Conservation (phyloP, 2,329 filamentous ascomycete species). For the Nigrospora osmanthi region DNA sequence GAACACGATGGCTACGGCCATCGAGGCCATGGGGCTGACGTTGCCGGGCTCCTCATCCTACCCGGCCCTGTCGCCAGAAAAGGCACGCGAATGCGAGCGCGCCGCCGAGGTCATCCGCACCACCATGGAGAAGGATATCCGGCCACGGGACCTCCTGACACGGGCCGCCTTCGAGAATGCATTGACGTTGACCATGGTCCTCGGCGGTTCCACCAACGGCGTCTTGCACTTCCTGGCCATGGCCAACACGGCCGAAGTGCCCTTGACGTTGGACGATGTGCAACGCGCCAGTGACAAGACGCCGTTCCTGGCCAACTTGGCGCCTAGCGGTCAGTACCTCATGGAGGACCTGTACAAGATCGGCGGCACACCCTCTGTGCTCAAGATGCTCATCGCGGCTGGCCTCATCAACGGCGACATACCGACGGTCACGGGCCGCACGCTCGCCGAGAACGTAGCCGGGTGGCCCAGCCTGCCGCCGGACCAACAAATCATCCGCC, state of each 20-base stretch:
- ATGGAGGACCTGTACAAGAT: constrained; percentile 75
- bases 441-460: constrained; percentile 64
- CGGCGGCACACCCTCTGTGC: constrained; percentile 65
- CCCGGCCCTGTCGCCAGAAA: constrained; percentile 72
- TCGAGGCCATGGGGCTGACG: constrained; percentile 76
- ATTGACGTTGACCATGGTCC: constrained; percentile 80
- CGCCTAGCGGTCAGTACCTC: constrained; percentile 75
- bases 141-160: constrained; percentile 71
- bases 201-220: constrained; percentile 86
- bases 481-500: constrained; percentile 74
- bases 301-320: constrained; percentile 78
- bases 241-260: constrained; percentile 75
- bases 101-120: constrained; percentile 69
- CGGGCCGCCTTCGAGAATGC: constrained; percentile 81
- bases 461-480: constrained; percentile 52
- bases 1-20: constrained; percentile 83
- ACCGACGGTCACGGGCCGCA: constrained; percentile 68
- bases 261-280: constrained; percentile 73
- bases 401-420: constrained; percentile 63
- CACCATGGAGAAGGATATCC: constrained; percentile 78
- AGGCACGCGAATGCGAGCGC: constrained; percentile 79
- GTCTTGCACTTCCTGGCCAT: constrained; percentile 87
- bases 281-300: constrained; percentile 75
- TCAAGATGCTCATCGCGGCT: constrained; percentile 66
- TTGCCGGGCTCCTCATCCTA: constrained; percentile 79